Evolutionary conservation across 306 rosid species (phyloP).

Genomic region (Citrullus colocynthis): DNA sequence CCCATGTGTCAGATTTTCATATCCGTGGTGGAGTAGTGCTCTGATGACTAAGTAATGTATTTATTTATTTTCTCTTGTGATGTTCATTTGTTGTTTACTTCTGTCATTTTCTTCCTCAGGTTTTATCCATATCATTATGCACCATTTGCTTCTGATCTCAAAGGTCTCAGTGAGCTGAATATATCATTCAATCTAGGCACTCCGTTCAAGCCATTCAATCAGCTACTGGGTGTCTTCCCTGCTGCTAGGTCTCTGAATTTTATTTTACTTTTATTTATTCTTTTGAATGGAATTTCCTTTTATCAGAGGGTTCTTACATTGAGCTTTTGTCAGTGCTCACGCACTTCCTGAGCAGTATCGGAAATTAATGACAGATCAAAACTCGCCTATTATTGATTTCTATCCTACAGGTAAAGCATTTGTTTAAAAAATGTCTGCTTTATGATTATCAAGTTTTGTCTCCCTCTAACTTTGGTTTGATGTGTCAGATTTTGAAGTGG

Average conservation of each 20-base stretch:
- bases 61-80: not conserved
- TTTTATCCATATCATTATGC: slow-evolving; percentile 98
- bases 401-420: slow-evolving; percentile 67
- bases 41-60: not conserved
- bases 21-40: not conserved
- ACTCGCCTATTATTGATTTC: slow-evolving; percentile 83
- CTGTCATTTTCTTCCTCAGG: slow-evolving; percentile 31
- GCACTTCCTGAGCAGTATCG: slow-evolving; percentile 85
- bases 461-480: slow-evolving; percentile 3
- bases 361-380: slow-evolving; percentile 71
- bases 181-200: slow-evolving; percentile 59
- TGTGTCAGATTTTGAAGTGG: slow-evolving; percentile 90
- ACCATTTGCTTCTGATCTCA: slow-evolving; percentile 95
- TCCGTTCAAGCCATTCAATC: slow-evolving; percentile 95
- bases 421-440: not conserved
- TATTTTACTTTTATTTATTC: not conserved
- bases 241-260: slow-evolving; percentile 66
- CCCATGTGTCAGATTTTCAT: not conserved
- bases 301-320: slow-evolving; percentile 3
- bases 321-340: slow-evolving; percentile 56
- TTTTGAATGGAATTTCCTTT: not conserved
- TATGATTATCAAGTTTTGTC: not conserved
- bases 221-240: slow-evolving; percentile 93
- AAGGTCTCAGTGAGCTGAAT: slow-evolving; percentile 52
- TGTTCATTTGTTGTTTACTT: not conserved